Evolutionary conservation across 1,139 yeast genomes (phyloP), one percentile per base, ranked within the genome.

Genomic region (Saccharomyces hybrid): DNA sequence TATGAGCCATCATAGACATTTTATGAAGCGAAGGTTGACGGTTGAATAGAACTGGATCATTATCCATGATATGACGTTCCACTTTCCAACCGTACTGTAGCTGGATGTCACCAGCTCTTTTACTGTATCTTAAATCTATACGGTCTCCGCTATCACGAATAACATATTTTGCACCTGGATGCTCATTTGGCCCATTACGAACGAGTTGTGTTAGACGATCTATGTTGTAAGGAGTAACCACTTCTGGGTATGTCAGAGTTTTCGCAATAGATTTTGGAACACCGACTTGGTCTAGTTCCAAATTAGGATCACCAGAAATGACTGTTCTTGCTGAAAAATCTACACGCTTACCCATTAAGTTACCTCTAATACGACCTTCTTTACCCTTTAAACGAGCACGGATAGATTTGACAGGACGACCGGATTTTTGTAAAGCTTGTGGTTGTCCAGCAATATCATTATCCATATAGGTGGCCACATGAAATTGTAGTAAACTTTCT

Each of bases 1-100:
- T 82, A 71, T 95, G 99, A n/a, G 97, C 96, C 99, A 95, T 95
- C 99, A 95, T 95, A 57, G 98, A 90, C 98, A 95, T 93, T 74
- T 95, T 95, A 76, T 95, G 99, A 73, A 95, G 79, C 38, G 99
- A 93, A 53, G 99, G 99, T 76, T 95, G 99, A 80, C 99, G 96
- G 71, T 93, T 93, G 78, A 93, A 93, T 66, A 93, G 80, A 34
- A 93, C 99, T 2, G 99, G 98, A 70, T 93, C 99, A 66, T 91
- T 82, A 71, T 93, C 99, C 87, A 90, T 88, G 65, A 93, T 81
- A 71, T 93, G 99, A 72, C 99, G 90, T 72, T 95, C 99, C 57
- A 95, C 99, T 71, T 88, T 90, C 99, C 99, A 95, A 49, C 99
- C 99, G 66, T 93, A 95, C 71, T 95, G 99, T 62, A 95, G 78